Evolutionary conservation across 164 flowering plant species (phyloP).

Genomic region (Sextonia rubra): DNA sequence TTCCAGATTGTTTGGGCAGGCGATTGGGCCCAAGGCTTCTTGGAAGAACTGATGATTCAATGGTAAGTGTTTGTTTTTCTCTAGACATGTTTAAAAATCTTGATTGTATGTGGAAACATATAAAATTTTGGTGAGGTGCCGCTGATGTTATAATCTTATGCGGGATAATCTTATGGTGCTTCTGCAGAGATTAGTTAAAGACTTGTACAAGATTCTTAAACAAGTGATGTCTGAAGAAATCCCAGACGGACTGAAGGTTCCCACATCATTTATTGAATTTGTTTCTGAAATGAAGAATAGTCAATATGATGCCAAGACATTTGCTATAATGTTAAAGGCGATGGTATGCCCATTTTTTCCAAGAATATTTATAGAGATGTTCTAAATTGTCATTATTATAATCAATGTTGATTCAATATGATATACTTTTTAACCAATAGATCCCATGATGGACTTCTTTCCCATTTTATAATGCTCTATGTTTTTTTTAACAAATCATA

Average conservation of each 20-base stretch:
- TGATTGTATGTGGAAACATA: no score
- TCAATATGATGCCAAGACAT: constrained; percentile 74
- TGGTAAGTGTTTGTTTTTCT: constrained; percentile 36
- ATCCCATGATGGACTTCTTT: no score
- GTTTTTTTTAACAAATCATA: no score
- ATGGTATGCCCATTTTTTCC: constrained; percentile 48
- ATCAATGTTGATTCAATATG: no score
- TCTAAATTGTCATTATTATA: no score
- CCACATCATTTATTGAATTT: constrained; percentile 64
- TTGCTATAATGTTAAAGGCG: constrained; percentile 66
- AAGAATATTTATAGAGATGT: no score
- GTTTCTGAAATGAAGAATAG: constrained; percentile 73
- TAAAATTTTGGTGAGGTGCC: neutral
- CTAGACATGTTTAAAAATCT: neutral
- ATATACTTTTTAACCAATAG: no score
- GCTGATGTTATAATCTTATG: neutral
- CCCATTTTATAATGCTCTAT: no score
- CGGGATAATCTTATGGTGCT: constrained; percentile 19
- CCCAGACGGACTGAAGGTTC: constrained; percentile 68
- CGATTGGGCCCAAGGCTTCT: constrained; percentile 88
- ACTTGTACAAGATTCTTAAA: constrained; percentile 71
- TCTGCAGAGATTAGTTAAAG: constrained; percentile 69
- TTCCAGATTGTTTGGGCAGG: constrained; percentile 91
- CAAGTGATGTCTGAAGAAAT: constrained; percentile 70
- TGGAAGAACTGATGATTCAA: constrained; percentile 78